These are phyloP conservation scores for Mycotypha africana DNA, from an alignment of 371 early-diverging fungal species.

Conservation along the genomic window DNA sequence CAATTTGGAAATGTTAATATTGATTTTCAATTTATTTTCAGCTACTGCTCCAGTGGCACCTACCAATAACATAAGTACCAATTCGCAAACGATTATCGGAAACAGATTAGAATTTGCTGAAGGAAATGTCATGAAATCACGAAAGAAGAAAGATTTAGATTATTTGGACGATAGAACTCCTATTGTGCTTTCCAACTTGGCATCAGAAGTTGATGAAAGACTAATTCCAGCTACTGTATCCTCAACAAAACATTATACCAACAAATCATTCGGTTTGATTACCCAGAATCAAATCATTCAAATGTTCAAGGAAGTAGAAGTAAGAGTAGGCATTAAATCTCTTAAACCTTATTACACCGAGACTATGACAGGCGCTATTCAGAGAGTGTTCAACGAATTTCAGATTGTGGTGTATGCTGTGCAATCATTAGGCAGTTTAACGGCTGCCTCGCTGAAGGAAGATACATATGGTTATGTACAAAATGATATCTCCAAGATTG, in stretches of 20 bases:
- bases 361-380: constrained; percentile 26
- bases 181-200: constrained; percentile 8
- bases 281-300: background rate
- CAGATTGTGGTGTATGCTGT: constrained; percentile 42
- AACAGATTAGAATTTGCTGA: constrained; percentile 16
- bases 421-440: constrained; percentile 45
- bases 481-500: constrained; percentile 38
- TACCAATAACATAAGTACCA: constrained; percentile 9
- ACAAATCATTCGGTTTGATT: background rate
- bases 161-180: constrained; percentile 3
- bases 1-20: too few species aligned
- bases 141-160: constrained; percentile 1
- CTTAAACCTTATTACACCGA: constrained; percentile 14
- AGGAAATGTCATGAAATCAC: constrained; percentile 17
- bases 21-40: background rate
- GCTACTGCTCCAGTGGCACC: constrained; percentile 13
- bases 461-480: constrained; percentile 54
- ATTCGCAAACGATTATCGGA: constrained; percentile 3
- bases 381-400: constrained; percentile 34
- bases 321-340: background rate
- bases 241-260: constrained; percentile 13
- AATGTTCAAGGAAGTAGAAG: constrained; percentile 6
- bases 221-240: constrained; percentile 2
- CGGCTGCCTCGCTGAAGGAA: constrained; percentile 43
- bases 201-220: constrained; percentile 4